Evolutionary conservation across 1,284 basidiomycete species (phyloP).

Genomic region (Heterobasidion irregulare): DNA sequence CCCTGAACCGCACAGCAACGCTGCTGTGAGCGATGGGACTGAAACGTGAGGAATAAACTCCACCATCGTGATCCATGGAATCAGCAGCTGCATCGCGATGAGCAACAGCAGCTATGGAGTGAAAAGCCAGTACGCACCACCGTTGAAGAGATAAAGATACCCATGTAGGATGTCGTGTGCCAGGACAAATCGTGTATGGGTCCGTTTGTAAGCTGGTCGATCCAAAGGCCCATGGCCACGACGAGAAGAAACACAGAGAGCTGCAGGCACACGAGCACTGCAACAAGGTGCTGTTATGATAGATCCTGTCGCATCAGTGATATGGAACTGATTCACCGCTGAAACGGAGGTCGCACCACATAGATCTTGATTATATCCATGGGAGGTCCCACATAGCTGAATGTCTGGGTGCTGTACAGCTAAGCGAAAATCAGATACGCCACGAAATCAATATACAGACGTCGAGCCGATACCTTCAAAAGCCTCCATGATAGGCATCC

Average conservation of each 20-base stretch:
- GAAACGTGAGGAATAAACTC: background rate
- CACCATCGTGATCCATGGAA: conserved; percentile 42
- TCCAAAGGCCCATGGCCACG: conserved; percentile 43
- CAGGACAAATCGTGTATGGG: background rate
- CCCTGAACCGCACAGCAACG: conserved; percentile 27
- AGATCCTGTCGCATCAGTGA: conserved; percentile 3
- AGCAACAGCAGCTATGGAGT: background rate
- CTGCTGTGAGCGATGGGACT: background rate
- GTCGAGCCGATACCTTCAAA: background rate
- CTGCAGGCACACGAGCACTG: conserved; percentile 47
- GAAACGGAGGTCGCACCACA: background rate
- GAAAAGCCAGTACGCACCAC: background rate
- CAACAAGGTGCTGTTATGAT: conserved; percentile 37
- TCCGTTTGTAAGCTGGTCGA: conserved; percentile 20
- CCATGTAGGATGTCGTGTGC: background rate
- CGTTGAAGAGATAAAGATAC: background rate
- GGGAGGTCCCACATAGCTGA: background rate
- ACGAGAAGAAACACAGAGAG: conserved; percentile 45
- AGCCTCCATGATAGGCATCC: background rate
- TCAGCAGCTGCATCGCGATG: conserved; percentile 25
- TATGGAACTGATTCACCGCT: background rate
- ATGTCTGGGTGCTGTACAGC: background rate
- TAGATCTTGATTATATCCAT: background rate
- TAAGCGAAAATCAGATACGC: background rate
- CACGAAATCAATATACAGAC: background rate